Conservation (phyloP, 179 eudicot species). For the Beta macrorhiza region DNA sequence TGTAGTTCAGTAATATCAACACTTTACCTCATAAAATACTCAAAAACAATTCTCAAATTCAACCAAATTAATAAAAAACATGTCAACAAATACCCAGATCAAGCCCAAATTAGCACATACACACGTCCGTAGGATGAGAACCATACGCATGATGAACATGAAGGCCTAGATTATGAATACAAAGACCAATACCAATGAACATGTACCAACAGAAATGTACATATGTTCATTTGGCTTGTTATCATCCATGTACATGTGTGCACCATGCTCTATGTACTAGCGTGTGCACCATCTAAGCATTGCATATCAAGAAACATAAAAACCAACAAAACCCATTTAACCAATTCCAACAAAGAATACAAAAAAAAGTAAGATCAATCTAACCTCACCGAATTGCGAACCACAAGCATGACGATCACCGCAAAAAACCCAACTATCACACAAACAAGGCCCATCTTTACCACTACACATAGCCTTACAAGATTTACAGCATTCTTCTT, state of each 20-base stretch:
- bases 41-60: neutral
- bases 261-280: too few relatives aligned
- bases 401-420: conserved; percentile 74
- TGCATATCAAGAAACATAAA: neutral
- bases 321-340: neutral
- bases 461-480: conserved; percentile 84
- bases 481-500: conserved; percentile 72
- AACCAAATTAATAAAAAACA: neutral
- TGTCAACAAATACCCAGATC: neutral
- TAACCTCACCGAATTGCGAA: conserved; percentile 74
- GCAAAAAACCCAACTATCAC: conserved; percentile 96
- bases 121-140: too few relatives aligned
- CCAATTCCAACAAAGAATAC: neutral
- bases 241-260: too few relatives aligned
- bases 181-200: too few relatives aligned
- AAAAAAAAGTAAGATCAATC: conserved; percentile 22
- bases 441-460: conserved; percentile 81
- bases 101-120: neutral
- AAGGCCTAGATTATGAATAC: too few relatives aligned
- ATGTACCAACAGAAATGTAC: too few relatives aligned
- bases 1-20: neutral
- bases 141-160: too few relatives aligned
- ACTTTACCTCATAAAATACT: too few relatives aligned
- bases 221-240: too few relatives aligned
- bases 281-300: too few relatives aligned